Conservation (phyloP, 805 yeast species). For the Yueomyces sp. region DNA sequence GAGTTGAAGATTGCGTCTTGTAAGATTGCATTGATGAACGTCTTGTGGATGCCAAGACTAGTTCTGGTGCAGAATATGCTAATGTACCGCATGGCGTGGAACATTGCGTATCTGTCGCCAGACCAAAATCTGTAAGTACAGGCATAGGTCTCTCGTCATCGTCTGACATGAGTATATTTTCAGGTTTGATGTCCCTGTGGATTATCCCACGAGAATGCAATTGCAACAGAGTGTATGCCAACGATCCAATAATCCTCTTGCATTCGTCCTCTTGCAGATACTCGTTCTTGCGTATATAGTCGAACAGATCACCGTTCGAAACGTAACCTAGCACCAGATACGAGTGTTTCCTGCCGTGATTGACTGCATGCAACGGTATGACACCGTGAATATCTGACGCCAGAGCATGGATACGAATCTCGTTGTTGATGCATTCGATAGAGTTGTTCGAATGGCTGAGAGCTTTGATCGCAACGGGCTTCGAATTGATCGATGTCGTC, state of each 20-base stretch:
- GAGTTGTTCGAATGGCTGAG: constrained; percentile 7
- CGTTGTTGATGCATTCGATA: constrained; percentile 32
- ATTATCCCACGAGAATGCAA: constrained; percentile 43
- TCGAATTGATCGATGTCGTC: neutral
- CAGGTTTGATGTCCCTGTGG: constrained; percentile 67
- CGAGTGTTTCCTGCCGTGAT: neutral
- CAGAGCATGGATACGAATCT: neutral
- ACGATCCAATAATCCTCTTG: constrained; percentile 63
- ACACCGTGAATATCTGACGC: neutral
- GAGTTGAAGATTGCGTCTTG: constrained; percentile 30
- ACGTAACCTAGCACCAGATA: constrained; percentile 68
- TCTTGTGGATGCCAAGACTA: constrained; percentile 28
- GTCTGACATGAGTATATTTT: constrained; percentile 47
- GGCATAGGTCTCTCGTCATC: constrained; percentile 60
- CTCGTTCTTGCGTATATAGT: constrained; percentile 26
- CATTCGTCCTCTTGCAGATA: constrained; percentile 50
- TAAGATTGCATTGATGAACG: constrained; percentile 7
- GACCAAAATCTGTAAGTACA: constrained; percentile 76
- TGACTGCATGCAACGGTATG: neutral
- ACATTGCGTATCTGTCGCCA: constrained; percentile 30
- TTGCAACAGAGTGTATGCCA: constrained; percentile 24
- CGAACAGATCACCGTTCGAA: constrained; percentile 75
- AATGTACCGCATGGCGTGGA: constrained; percentile 24
- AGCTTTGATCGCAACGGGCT: constrained; percentile 4
- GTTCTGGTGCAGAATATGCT: constrained; percentile 72